These are phyloP conservation scores for Phyllosticta citrichinensis DNA, from an alignment of 2,329 filamentous ascomycete genomes.

Conservation along the genomic window DNA sequence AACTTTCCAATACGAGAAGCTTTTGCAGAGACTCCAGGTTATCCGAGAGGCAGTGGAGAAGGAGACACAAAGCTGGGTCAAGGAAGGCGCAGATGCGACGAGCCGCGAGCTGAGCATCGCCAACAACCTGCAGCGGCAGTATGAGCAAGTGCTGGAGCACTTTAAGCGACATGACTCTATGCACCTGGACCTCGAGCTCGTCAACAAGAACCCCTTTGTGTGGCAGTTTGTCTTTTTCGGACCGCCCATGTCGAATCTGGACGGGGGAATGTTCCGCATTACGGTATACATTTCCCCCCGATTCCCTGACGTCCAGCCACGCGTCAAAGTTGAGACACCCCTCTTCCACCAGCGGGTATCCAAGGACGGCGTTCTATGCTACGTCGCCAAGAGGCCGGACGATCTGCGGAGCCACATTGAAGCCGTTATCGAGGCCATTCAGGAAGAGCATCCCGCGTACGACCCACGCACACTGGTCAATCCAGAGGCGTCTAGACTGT, in stretches of 20 bases:
- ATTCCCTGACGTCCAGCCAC: constrained; percentile 82
- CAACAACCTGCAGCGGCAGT: constrained; percentile 73
- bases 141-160: constrained; percentile 66
- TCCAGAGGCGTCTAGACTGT: constrained; percentile 73
- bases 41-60: constrained; percentile 62
- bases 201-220: constrained; percentile 75
- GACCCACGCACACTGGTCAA: constrained; percentile 84
- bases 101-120: constrained; percentile 63
- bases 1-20: constrained; percentile 66
- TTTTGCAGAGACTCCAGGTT: constrained; percentile 57
- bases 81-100: constrained; percentile 54
- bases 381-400: constrained; percentile 55
- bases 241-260: constrained; percentile 82
- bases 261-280: constrained; percentile 81
- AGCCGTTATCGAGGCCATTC: constrained; percentile 69
- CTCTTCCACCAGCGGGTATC: constrained; percentile 87
- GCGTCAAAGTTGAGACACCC: constrained; percentile 67
- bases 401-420: constrained; percentile 78
- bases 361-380: constrained; percentile 71
- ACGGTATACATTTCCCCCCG: constrained; percentile 68
- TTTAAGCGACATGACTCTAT: constrained; percentile 61
- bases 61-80: constrained; percentile 63
- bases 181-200: constrained; percentile 65
- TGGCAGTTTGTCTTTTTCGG: constrained; percentile 89
- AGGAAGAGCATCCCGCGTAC: constrained; percentile 79